Conservation (phyloP, 1,139 yeast genomes). For the Saccharomyces uvarum region DNA sequence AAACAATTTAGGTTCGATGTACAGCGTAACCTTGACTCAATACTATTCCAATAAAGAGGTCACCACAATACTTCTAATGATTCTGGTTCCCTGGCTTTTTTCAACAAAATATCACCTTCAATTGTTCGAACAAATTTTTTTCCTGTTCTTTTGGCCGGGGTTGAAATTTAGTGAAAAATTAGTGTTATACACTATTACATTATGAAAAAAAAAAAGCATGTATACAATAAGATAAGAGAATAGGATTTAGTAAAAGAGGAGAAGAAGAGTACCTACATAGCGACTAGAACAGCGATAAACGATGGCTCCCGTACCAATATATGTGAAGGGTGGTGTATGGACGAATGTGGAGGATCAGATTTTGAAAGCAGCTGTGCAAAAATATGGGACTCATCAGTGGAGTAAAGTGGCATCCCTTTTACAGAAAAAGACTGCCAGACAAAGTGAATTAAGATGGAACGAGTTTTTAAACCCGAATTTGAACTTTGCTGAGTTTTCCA, state of each 20-base stretch:
- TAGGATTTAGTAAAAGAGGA: too few species aligned
- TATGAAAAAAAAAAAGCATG: background rate
- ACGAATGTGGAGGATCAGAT: slow-evolving; percentile 86
- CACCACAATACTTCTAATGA: background rate
- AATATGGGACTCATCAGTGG: slow-evolving; percentile 94
- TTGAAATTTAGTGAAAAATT: background rate
- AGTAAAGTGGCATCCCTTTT: slow-evolving; percentile 81
- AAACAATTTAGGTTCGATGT: background rate
- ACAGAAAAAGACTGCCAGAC: slow-evolving; percentile 80
- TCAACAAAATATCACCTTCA: background rate
- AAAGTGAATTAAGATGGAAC: slow-evolving; percentile 88
- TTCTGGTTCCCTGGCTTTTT: background rate
- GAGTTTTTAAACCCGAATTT: slow-evolving; percentile 80
- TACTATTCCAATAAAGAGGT: background rate
- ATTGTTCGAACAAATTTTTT: background rate
- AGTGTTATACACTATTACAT: background rate
- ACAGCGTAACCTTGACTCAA: background rate
- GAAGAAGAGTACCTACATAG: background rate
- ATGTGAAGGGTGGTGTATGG: slow-evolving; percentile 88
- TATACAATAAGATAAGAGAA: background rate
- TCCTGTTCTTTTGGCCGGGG: background rate
- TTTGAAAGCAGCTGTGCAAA: slow-evolving; percentile 80
- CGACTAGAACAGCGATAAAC: background rate
- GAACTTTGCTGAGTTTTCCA: slow-evolving; percentile 58
- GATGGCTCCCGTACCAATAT: slow-evolving; percentile 41